phyloP scores from a whole-genome alignment of 1,284 basidiomycete species.

The Boletus smithii region DNA sequence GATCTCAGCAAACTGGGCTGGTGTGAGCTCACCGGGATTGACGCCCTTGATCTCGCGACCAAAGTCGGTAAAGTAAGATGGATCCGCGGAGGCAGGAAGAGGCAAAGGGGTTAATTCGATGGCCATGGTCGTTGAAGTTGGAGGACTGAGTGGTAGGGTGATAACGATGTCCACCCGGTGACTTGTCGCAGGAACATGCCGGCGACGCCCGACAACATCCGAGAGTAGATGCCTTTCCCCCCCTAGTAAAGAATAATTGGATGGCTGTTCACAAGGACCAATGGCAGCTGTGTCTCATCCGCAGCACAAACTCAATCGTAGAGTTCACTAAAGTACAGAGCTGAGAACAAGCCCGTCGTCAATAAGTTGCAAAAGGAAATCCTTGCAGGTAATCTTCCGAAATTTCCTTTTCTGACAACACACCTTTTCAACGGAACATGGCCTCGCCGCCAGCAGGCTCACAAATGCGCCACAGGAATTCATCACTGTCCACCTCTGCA shows the following conservation, averaged over 20 bases:
- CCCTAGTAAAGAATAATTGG: no score
- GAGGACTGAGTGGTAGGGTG: no score
- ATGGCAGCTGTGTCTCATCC: no score
- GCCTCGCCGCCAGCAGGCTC: slow-evolving; percentile 11
- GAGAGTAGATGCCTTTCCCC: no score
- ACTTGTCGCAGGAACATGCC: no score
- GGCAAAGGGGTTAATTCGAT: slow-evolving; percentile 56
- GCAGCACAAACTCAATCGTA: no score
- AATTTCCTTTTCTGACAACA: slow-evolving; percentile 10
- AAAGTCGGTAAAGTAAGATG: slow-evolving; percentile 56
- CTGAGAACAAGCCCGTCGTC: no score
- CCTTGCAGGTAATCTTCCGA: not conserved
- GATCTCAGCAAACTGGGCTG: slow-evolving; percentile 57
- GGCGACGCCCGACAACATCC: no score
- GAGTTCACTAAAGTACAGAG: no score
- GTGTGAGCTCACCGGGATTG: slow-evolving; percentile 52
- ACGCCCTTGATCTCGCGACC: slow-evolving; percentile 64
- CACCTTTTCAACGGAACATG: not conserved
- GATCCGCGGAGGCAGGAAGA: slow-evolving; percentile 56
- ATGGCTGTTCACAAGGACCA: no score
- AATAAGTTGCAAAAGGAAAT: slow-evolving; percentile 1
- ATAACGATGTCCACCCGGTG: no score
- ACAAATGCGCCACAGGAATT: slow-evolving; percentile 28
- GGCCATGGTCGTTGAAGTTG: slow-evolving; percentile 39
- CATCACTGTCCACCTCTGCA: not conserved